phyloP scores from a whole-genome alignment of 2,329 filamentous ascomycete species.

The Penicillium paneum region DNA sequence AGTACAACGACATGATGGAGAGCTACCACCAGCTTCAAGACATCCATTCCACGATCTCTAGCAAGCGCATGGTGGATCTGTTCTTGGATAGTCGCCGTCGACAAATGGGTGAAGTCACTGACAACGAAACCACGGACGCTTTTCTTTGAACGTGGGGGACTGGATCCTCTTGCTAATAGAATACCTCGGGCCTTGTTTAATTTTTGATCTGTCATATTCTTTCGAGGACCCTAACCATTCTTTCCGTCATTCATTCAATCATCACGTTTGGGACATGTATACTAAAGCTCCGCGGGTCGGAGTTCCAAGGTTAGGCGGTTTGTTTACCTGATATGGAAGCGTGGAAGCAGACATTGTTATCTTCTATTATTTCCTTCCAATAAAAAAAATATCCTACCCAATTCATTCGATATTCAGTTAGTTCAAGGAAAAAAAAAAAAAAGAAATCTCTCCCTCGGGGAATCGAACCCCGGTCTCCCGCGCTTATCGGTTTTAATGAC shows the following conservation, averaged over 20 bases:
- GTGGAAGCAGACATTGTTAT: background rate
- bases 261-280: background rate
- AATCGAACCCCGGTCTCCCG: constrained; percentile 42
- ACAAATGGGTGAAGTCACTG: constrained; percentile 19
- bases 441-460: constrained; percentile 36
- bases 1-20: constrained; percentile 15
- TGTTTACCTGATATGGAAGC: background rate
- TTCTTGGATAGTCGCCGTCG: constrained; percentile 36
- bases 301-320: background rate
- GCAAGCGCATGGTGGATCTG: constrained; percentile 39
- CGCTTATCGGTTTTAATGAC: constrained; percentile 33
- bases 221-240: background rate
- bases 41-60: constrained; percentile 28
- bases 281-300: background rate
- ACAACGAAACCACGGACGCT: constrained; percentile 20
- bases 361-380: background rate
- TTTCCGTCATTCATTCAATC: background rate
- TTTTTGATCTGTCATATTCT: background rate
- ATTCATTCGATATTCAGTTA: background rate
- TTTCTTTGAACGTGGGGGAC: constrained; percentile 26
- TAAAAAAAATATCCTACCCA: background rate
- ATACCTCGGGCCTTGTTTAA: background rate
- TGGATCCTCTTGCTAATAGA: background rate
- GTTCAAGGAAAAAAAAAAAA: constrained; percentile 2
- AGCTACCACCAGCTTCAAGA: constrained; percentile 22